phyloP scores from a whole-genome alignment of 2,329 filamentous ascomycete species.

The Penicillium sp. region DNA sequence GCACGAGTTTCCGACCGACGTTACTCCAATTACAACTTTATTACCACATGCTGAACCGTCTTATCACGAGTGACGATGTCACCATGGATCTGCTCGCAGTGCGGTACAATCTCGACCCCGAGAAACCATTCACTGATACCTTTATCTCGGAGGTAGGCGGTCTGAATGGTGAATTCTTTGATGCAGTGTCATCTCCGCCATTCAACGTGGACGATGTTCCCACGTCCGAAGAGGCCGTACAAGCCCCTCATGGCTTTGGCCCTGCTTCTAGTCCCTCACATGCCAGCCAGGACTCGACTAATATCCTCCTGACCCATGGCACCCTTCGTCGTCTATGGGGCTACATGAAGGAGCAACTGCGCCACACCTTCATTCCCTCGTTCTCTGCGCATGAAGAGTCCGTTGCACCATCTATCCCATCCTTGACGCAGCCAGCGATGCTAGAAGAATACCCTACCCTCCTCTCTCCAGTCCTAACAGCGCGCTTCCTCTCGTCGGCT shows the following conservation, averaged over 20 bases:
- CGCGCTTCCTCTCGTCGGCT: constrained; percentile 47
- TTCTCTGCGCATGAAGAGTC: constrained; percentile 17
- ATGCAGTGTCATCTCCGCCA: constrained; percentile 44
- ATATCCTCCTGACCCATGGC: constrained; percentile 61
- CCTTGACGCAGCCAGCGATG: constrained; percentile 38
- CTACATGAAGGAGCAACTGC: constrained; percentile 65
- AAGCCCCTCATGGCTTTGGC: constrained; percentile 13
- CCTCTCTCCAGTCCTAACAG: constrained; percentile 51
- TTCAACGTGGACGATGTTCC: constrained; percentile 33
- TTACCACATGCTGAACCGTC: constrained; percentile 76
- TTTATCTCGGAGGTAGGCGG: constrained; percentile 76
- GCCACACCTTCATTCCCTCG: constrained; percentile 51
- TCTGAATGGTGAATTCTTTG: constrained; percentile 69
- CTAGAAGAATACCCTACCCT: constrained; percentile 45
- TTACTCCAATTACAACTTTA: constrained; percentile 90
- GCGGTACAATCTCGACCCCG: constrained; percentile 70
- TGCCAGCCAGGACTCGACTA: constrained; percentile 51
- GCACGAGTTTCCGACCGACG: constrained; percentile 70
- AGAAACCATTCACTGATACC: constrained; percentile 71
- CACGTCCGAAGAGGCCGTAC: constrained; percentile 30
- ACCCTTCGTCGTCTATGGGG: constrained; percentile 63
- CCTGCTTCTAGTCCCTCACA: constrained; percentile 24
- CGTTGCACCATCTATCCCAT: constrained; percentile 37
- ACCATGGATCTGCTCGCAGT: constrained; percentile 70
- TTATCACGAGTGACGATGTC: constrained; percentile 68